Evolutionary conservation across 169 alveolate genomes (phyloP).

Genomic region (Cryptosporidium felis): DNA sequence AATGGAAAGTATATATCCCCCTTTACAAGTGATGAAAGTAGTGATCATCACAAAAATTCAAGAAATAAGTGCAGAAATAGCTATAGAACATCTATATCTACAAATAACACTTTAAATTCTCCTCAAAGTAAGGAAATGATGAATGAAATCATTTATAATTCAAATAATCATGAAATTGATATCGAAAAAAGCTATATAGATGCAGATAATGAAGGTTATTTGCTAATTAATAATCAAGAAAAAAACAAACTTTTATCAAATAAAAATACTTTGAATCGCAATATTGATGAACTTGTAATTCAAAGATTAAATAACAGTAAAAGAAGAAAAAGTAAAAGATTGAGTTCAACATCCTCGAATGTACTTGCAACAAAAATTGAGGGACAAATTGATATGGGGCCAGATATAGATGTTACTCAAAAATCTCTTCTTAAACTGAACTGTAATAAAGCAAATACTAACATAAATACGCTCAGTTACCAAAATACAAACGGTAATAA

Average conservation of each 20-base stretch:
- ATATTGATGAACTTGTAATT: conserved; percentile 31
- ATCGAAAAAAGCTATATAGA: not conserved
- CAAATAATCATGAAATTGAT: not conserved
- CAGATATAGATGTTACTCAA: not conserved
- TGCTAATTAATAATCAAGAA: not conserved
- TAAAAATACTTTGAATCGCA: not conserved
- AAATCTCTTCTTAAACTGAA: not conserved
- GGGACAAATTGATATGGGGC: too few relatives aligned
- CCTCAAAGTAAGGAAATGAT: conserved; percentile 36
- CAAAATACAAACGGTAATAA: too few relatives aligned
- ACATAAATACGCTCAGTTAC: not conserved
- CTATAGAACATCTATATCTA: conserved; percentile 40
- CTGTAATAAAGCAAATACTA: not conserved
- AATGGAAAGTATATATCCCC: conserved; percentile 29
- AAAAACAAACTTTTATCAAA: not conserved
- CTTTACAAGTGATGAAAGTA: conserved; percentile 15
- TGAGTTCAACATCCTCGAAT: not conserved
- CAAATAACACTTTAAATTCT: conserved; percentile 53
- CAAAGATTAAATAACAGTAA: conserved; percentile 13
- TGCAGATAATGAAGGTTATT: not conserved
- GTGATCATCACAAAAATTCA: not conserved
- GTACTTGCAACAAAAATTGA: conserved; percentile 8
- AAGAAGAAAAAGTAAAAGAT: conserved; percentile 14
- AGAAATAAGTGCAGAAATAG: conserved; percentile 2
- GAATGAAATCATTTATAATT: conserved; percentile 1